Base-by-base conservation (phyloP, 2,329 filamentous ascomycete genomes). In the Xylariaceae sp. region DNA sequence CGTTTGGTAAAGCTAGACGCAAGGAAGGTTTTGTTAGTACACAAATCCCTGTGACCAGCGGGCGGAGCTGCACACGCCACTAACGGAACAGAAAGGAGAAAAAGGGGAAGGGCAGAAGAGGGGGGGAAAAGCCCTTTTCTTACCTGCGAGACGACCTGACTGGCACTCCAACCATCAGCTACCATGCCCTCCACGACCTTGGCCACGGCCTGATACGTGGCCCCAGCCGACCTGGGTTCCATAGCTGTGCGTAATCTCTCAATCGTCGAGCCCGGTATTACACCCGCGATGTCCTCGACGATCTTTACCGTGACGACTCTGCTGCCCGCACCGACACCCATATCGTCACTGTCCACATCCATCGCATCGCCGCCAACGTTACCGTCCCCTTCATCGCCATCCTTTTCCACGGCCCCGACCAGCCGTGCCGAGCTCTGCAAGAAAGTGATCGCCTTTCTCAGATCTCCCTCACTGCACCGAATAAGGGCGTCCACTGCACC, bases 401-500 rank as follows among this genome's bases (percentile, higher is more conserved):
- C 13, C 27, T 64, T 60, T 50, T 69, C 62, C 33, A 67, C 72
- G 12, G 85, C 83, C 2, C 88, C 88, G 2, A 94, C 87, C 29
- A 98, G 66, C 45, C 88, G 72, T 16, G 90, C 89, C n/a, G 89
- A 89, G 59, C 87, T 94, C 65, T 99, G 92, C 58, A 99, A 60
- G 56, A 87, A 97, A 0, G 92, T 98, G 54, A 98, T 97, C 1
- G 92, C 90, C 60, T 95, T 94, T 62, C 94, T 74, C 64, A 99
- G 63, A 71, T 99, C 94, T 28, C 94, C 92, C 55, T 98, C 92
- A 40, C 86, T 88, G 51, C 88, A 94, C 46, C 77, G 75, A 49
- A 98, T 88, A 43, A 98, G 68, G 21, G 86, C 82, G 50, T 94
- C 85, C 13, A 92, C 68, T 0, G 88, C 89, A 0, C 88, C 89